Evolutionary conservation across 257 asterid genomes (phyloP).

Genomic region (Parsonsia alboflavescens): DNA sequence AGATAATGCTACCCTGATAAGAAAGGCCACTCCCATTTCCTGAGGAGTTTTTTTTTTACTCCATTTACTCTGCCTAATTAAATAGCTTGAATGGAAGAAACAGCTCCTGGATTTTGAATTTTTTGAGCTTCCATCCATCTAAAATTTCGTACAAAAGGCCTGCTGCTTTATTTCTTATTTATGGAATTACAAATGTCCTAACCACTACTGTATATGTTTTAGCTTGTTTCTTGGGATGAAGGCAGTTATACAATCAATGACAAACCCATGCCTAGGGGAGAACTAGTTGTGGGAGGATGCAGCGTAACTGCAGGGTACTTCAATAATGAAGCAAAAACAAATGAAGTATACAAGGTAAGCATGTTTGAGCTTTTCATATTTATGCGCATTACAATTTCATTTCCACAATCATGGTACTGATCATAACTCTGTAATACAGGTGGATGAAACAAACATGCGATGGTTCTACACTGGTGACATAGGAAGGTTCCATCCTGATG

Average conservation of each 20-base stretch:
- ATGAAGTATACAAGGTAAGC: conserved; percentile 64
- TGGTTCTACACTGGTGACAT: conserved; percentile 94
- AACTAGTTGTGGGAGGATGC: conserved; percentile 77
- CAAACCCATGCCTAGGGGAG: conserved; percentile 95
- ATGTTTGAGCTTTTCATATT: conserved; percentile 9
- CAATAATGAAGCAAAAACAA: conserved; percentile 70
- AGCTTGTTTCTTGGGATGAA: conserved; percentile 94
- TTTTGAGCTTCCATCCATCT: background rate
- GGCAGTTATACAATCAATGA: conserved; percentile 73
- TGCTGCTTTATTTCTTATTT: background rate
- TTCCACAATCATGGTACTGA: conserved; percentile 13
- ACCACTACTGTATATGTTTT: conserved; percentile 27
- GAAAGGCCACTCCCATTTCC: background rate
- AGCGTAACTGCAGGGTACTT: conserved; percentile 88
- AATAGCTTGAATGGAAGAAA: background rate
- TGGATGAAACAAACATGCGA: conserved; percentile 80
- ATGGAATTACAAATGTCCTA: background rate
- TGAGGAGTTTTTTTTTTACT: background rate
- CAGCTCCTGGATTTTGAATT: background rate
- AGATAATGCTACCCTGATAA: background rate
- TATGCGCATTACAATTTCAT: background rate
- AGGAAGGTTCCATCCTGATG: conserved; percentile 86
- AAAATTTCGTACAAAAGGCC: background rate
- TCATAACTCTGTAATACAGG: conserved; percentile 37
- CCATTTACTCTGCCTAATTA: background rate